Conservation (phyloP, 306 rosid genomes). For the Vicia sativa region DNA sequence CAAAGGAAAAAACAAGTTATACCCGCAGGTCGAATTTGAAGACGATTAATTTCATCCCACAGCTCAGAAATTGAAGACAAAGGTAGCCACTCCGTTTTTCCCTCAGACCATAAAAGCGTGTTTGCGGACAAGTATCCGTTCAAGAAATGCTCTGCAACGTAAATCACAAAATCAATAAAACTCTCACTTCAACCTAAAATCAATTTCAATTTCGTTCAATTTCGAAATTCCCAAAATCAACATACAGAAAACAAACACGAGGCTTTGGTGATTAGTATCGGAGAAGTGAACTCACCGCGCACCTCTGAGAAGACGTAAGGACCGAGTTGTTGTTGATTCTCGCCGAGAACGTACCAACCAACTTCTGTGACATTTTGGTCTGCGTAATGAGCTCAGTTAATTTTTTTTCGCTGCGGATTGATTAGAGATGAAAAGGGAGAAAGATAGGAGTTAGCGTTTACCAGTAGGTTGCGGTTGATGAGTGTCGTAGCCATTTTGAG, state of each 20-base stretch:
- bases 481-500: slow-evolving; percentile 40
- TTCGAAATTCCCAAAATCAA: not conserved
- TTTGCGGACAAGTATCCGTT: slow-evolving; percentile 72
- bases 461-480: slow-evolving; percentile 27
- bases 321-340: slow-evolving; percentile 78
- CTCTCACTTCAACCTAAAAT: slow-evolving; percentile 42
- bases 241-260: not conserved
- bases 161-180: slow-evolving; percentile 51
- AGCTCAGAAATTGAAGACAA: slow-evolving; percentile 69
- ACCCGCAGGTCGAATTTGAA: slow-evolving; percentile 28
- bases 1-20: not conserved
- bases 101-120: slow-evolving; percentile 85
- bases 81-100: slow-evolving; percentile 84
- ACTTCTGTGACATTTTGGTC: slow-evolving; percentile 50
- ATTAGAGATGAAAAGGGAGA: not conserved
- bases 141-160: slow-evolving; percentile 79
- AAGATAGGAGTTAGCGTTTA: not conserved
- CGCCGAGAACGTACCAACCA: slow-evolving; percentile 88
- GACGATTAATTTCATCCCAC: slow-evolving; percentile 48
- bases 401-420: not conserved
- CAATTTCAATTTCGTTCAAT: not conserved
- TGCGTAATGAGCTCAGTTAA: slow-evolving; percentile 18
- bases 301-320: slow-evolving; percentile 83
- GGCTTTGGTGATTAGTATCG: not conserved
- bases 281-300: slow-evolving; percentile 62